Percentiles rank a stretch among this genome's conserved stretches.
Evolutionary conservation across 2,329 filamentous ascomycete species (phyloP).

Genomic region (Arthrobotrys sinensis): DNA sequence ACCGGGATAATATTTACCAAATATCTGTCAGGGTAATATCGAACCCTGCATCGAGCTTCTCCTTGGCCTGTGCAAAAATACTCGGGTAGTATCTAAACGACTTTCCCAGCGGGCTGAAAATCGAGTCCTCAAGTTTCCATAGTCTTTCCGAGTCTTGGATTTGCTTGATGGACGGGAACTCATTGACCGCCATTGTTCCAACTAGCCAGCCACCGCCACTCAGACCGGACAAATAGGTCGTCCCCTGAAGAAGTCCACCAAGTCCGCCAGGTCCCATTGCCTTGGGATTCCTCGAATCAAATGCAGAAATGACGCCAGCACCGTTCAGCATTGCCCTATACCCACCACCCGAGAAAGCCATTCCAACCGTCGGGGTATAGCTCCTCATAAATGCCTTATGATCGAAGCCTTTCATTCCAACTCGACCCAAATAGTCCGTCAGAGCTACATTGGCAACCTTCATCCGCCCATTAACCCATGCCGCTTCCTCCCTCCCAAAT

Average conservation of each 20-base stretch:
- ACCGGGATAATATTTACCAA: conserved; percentile 71
- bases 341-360: conserved; percentile 86
- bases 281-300: conserved; percentile 79
- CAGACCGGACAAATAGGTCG: conserved; percentile 85
- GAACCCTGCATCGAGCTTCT: conserved; percentile 77
- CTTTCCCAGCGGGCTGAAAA: conserved; percentile 72
- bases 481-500: conserved; percentile 74
- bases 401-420: conserved; percentile 84
- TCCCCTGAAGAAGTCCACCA: conserved; percentile 83
- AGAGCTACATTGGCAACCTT: conserved; percentile 82
- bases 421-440: conserved; percentile 78
- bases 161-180: conserved; percentile 66
- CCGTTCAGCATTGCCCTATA: conserved; percentile 90
- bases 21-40: conserved; percentile 85
- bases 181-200: conserved; percentile 80
- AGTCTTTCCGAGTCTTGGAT: conserved; percentile 67
- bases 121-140: conserved; percentile 77
- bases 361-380: conserved; percentile 79
- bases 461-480: conserved; percentile 81
- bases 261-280: conserved; percentile 77
- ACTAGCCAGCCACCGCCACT: conserved; percentile 89
- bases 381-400: conserved; percentile 79
- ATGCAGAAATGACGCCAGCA: conserved; percentile 83
- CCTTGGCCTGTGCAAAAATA: conserved; percentile 73
- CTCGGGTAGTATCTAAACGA: conserved; percentile 74